A percentile compares a stretch with the other conserved stretches of the same genome.
Evolutionary conservation across 2,329 filamentous ascomycete genomes (phyloP).

Genomic region (Emergomyces pasteurianus): DNA sequence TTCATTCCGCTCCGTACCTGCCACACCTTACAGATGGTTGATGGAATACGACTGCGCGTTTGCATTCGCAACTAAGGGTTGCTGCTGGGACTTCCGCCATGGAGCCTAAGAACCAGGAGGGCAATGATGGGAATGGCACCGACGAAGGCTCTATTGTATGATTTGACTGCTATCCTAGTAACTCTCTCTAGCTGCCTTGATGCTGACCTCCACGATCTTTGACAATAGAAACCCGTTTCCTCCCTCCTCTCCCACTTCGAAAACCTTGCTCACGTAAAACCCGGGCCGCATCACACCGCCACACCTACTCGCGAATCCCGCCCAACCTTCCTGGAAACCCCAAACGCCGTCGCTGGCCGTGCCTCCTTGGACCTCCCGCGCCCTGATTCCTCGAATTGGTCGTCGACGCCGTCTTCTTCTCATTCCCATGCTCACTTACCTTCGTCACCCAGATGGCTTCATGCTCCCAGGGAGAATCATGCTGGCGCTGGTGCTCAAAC

Average conservation of each 20-base stretch:
- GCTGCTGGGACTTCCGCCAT: slow-evolving; percentile 15
- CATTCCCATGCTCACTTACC: not conserved
- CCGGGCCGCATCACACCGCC: slow-evolving; percentile 2
- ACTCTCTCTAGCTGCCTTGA: not conserved
- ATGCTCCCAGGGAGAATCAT: slow-evolving; percentile 10
- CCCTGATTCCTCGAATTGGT: slow-evolving; percentile 29
- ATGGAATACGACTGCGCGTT: not conserved
- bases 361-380: slow-evolving; percentile 34
- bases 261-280: slow-evolving; percentile 27
- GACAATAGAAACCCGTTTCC: slow-evolving; percentile 34
- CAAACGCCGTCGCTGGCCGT: slow-evolving; percentile 20
- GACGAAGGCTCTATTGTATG: slow-evolving; percentile 29
- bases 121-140: slow-evolving; percentile 23
- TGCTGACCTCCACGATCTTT: slow-evolving; percentile 9
- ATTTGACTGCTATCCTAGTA: slow-evolving; percentile 5
- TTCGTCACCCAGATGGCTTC: slow-evolving; percentile 6
- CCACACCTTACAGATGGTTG: not conserved
- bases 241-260: slow-evolving; percentile 39
- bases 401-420: not conserved
- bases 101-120: slow-evolving; percentile 24
- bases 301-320: slow-evolving; percentile 14
- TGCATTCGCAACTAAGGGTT: not conserved
- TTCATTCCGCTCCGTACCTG: not conserved
- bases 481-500: not conserved
- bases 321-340: slow-evolving; percentile 19